These are phyloP conservation scores for Mortierella polycephala DNA, from an alignment of 371 early-diverging fungal genomes.

Conservation along the genomic window DNA sequence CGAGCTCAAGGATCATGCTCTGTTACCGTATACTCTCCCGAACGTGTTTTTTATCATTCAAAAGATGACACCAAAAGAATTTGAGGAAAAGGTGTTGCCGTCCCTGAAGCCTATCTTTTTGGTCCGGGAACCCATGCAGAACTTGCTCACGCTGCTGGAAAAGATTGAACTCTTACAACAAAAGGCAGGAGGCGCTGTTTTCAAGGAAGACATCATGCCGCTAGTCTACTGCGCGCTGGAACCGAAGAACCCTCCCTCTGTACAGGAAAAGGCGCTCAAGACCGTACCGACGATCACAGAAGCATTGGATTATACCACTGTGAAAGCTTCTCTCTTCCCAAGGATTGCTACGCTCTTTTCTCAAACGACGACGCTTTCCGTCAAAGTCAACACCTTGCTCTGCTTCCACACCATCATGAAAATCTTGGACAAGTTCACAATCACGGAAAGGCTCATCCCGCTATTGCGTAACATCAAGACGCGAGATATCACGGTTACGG, in stretches of 20 bases:
- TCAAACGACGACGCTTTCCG: constrained; percentile 74
- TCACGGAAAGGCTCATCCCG: constrained; percentile 82
- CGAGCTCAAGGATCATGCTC: constrained; percentile 76
- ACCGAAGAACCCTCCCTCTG: constrained; percentile 63
- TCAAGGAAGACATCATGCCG: constrained; percentile 80
- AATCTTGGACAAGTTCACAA: constrained; percentile 76
- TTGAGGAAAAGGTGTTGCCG: constrained; percentile 70
- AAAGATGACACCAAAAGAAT: constrained; percentile 70
- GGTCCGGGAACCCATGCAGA: constrained; percentile 71
- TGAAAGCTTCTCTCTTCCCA: constrained; percentile 79
- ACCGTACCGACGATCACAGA: constrained; percentile 72
- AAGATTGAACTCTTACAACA: constrained; percentile 69
- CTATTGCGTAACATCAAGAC: constrained; percentile 79
- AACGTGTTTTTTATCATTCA: constrained; percentile 77
- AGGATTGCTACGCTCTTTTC: constrained; percentile 77
- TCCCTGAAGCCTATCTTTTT: constrained; percentile 72
- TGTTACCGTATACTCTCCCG: constrained; percentile 81
- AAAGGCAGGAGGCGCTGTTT: constrained; percentile 70
- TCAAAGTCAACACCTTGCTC: constrained; percentile 80
- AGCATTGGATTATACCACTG: constrained; percentile 74
- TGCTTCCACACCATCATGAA: constrained; percentile 81
- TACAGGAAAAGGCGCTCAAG: constrained; percentile 84
- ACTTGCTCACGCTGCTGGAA: constrained; percentile 73
- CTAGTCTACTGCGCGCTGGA: constrained; percentile 78
- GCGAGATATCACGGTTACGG: constrained; percentile 82